phyloP scores from a whole-genome alignment of 2,329 filamentous ascomycete genomes.

The Pseudonectria buxi region DNA sequence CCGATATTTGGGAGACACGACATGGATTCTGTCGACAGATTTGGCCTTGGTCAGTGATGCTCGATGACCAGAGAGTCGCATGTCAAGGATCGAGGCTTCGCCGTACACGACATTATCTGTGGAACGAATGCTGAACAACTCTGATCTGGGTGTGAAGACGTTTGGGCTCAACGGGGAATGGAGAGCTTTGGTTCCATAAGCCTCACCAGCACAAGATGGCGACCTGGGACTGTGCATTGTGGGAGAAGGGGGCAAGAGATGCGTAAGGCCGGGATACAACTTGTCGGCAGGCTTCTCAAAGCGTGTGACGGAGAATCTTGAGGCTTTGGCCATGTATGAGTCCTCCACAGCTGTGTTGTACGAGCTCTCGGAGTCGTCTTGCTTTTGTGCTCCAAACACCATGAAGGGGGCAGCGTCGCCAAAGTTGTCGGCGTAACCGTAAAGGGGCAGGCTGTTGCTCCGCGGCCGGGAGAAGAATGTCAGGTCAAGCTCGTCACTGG shows the following conservation, averaged over 20 bases:
- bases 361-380: slow-evolving; percentile 15
- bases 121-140: slow-evolving; percentile 27
- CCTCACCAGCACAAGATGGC: slow-evolving; percentile 30
- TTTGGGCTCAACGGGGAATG: slow-evolving; percentile 15
- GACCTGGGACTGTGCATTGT: slow-evolving; percentile 11
- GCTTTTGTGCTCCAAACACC: slow-evolving; percentile 36
- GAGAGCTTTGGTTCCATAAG: slow-evolving; percentile 16
- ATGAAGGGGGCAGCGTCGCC: slow-evolving; percentile 41
- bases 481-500: slow-evolving; percentile 41
- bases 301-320: slow-evolving; percentile 24
- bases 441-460: slow-evolving; percentile 45
- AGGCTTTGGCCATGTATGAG: slow-evolving; percentile 12
- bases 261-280: slow-evolving; percentile 13
- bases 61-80: slow-evolving; percentile 22
- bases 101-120: slow-evolving; percentile 33
- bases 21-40: slow-evolving; percentile 32
- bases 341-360: slow-evolving; percentile 10
- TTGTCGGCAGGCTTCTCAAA: slow-evolving; percentile 20
- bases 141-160: slow-evolving; percentile 26
- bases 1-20: slow-evolving; percentile 23
- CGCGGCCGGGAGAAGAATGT: slow-evolving; percentile 33
- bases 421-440: slow-evolving; percentile 36
- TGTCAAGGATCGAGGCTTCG: slow-evolving; percentile 33
- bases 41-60: slow-evolving; percentile 25
- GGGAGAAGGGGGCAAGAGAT: slow-evolving; percentile 16